Percentiles rank a stretch among this genome's conserved stretches.
These are phyloP conservation scores for Peronospora farinosa DNA, from an alignment of 352 stramenopile genomes.

Conservation along the genomic window DNA sequence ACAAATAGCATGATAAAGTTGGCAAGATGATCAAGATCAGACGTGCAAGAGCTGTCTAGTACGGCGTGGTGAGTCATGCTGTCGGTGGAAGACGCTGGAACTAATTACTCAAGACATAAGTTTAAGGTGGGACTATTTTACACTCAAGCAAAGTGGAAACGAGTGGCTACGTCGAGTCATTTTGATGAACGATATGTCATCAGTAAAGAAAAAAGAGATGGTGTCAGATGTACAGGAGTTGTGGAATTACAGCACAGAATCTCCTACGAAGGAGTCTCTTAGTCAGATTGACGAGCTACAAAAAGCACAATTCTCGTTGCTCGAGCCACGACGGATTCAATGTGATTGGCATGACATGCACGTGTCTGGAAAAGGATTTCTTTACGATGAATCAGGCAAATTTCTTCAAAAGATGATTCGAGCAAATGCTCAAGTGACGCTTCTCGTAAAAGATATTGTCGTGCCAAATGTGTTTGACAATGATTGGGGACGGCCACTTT, in stretches of 20 bases:
- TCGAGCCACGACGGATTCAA: conserved; percentile 9
- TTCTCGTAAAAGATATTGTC: conserved; percentile 15
- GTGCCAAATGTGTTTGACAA: conserved; percentile 18
- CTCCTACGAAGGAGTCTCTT: not conserved
- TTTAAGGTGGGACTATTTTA: not conserved
- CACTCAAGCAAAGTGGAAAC: conserved; percentile 10
- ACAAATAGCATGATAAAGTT: not conserved
- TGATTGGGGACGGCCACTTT: conserved; percentile 2
- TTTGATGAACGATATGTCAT: not conserved
- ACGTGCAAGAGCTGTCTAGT: not conserved
- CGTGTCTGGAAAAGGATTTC: conserved; percentile 2
- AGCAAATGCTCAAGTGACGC: conserved; percentile 8
- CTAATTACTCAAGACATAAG: not conserved
- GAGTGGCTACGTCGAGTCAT: conserved; percentile 8
- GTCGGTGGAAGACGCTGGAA: conserved; percentile 2
- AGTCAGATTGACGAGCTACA: not conserved
- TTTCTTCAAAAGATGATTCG: conserved; percentile 18
- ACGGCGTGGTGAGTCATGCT: not conserved
- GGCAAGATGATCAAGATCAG: not conserved
- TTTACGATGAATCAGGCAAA: conserved; percentile 17
- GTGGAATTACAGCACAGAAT: conserved; percentile 4
- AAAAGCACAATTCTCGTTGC: not conserved
- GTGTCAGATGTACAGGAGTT: not conserved
- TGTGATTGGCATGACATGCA: conserved; percentile 17
- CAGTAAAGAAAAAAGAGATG: not conserved